Percentiles rank a stretch among this genome's conserved stretches.
These are phyloP conservation scores for Penicillium cataractarum DNA, from an alignment of 495 filamentous ascomycete genomes.

Conservation along the genomic window DNA sequence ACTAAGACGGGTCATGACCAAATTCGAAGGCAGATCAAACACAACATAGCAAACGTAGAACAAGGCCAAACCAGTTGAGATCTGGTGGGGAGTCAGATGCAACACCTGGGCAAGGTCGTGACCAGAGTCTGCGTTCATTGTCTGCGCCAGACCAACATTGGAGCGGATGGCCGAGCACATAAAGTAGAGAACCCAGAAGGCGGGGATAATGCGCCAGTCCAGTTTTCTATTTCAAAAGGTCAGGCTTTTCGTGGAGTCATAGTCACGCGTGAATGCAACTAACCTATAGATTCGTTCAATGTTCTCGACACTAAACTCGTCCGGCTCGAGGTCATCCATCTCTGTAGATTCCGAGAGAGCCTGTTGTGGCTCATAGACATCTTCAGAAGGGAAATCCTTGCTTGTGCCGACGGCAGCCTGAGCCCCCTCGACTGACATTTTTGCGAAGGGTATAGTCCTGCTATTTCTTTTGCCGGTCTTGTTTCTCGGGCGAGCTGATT, in stretches of 20 bases:
- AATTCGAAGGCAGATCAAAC: conserved; percentile 87
- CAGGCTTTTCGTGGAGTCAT: neutral
- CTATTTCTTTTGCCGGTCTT: conserved; percentile 5
- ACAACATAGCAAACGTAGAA: conserved; percentile 92
- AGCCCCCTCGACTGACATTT: conserved; percentile 23
- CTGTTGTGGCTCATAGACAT: conserved; percentile 34
- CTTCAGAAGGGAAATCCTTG: conserved; percentile 27
- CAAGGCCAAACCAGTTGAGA: conserved; percentile 79
- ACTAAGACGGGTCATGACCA: conserved; percentile 83
- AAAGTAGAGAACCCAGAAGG: conserved; percentile 94
- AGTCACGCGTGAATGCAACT: neutral
- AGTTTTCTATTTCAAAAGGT: conserved; percentile 59
- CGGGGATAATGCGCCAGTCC: conserved; percentile 82
- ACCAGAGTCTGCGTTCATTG: conserved; percentile 72
- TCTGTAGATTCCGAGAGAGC: conserved; percentile 10
- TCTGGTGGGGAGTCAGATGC: conserved; percentile 68
- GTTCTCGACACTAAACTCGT: conserved; percentile 35
- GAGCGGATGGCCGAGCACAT: conserved; percentile 88
- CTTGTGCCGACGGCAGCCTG: conserved; percentile 11
- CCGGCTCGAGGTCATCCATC: conserved; percentile 30
- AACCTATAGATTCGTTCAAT: conserved; percentile 51
- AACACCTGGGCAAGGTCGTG: conserved; percentile 73
- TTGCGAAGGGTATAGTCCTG: neutral
- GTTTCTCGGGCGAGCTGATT: neutral
- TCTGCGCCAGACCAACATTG: conserved; percentile 88